A percentile compares a stretch with the other conserved stretches of the same genome.
Conservation (phyloP, 768 basidiomycete genomes). For the Pleurotus eryngii region DNA sequence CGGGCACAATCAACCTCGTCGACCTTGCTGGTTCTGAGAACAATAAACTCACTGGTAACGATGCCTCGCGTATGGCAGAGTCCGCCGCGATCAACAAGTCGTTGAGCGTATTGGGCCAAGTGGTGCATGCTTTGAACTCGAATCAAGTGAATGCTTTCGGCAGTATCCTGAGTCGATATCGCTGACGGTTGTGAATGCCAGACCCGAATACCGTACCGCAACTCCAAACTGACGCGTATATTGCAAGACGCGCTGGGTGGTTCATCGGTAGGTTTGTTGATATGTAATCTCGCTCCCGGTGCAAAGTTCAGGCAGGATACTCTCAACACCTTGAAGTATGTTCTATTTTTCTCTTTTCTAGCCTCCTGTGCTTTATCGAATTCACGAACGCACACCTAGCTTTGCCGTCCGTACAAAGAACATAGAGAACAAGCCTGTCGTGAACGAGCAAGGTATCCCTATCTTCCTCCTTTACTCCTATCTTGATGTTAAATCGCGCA, state of each 20-base stretch:
- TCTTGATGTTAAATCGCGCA: conserved; percentile 18
- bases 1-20: conserved; percentile 81
- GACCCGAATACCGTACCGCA: conserved; percentile 84
- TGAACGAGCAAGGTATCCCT: conserved; percentile 69
- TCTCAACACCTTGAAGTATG: conserved; percentile 86
- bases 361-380: not conserved
- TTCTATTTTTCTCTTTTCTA: conserved; percentile 3
- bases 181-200: conserved; percentile 20
- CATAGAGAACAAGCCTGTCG: conserved; percentile 76
- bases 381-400: conserved; percentile 22
- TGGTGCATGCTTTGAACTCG: conserved; percentile 76
- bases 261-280: conserved; percentile 71
- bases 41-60: conserved; percentile 88
- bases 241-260: conserved; percentile 91
- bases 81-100: conserved; percentile 89
- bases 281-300: conserved; percentile 86
- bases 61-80: conserved; percentile 84
- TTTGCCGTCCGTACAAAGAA: conserved; percentile 86
- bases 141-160: not conserved
- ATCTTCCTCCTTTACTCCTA: not conserved
- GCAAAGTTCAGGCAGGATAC: conserved; percentile 82
- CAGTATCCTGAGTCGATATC: not conserved
- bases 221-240: conserved; percentile 85
- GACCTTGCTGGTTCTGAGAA: conserved; percentile 92
- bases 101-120: conserved; percentile 81